A percentile compares a stretch with the other conserved stretches of the same genome.
These are phyloP conservation scores for Sarocladium strictum DNA, from an alignment of 2,329 filamentous ascomycete species.

Conservation along the genomic window DNA sequence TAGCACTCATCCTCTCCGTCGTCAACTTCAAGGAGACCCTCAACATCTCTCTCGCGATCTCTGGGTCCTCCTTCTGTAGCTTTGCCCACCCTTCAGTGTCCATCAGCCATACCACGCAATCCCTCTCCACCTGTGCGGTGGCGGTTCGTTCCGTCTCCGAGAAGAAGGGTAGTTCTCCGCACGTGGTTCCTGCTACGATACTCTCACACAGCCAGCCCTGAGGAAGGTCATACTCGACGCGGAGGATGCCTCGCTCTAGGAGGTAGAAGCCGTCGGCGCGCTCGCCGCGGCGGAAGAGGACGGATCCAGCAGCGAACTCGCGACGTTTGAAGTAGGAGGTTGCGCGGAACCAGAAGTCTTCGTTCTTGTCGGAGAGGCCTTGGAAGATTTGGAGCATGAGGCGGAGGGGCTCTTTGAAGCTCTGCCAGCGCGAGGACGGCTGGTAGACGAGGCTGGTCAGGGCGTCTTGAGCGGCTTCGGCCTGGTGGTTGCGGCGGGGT, in stretches of 20 bases:
- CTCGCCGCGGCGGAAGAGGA: conserved; percentile 75
- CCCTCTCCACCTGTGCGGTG: conserved; percentile 75
- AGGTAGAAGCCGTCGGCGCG: conserved; percentile 80
- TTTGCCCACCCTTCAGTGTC: conserved; percentile 64
- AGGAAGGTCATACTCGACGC: conserved; percentile 84
- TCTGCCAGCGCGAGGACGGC: conserved; percentile 65
- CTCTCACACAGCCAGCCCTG: conserved; percentile 86
- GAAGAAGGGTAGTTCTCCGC: conserved; percentile 94
- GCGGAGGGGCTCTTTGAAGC: conserved; percentile 83
- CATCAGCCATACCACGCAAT: conserved; percentile 79
- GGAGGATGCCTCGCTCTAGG: conserved; percentile 79
- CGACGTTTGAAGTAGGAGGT: conserved; percentile 68
- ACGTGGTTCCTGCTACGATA: conserved; percentile 90
- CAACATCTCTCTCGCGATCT: conserved; percentile 78
- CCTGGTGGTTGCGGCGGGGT: conserved; percentile 71
- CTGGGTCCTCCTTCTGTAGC: conserved; percentile 66
- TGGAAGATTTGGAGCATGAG: conserved; percentile 95
- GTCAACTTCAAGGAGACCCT: conserved; percentile 88
- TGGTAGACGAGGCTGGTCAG: conserved; percentile 60
- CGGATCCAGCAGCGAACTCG: conserved; percentile 61
- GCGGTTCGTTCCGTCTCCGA: conserved; percentile 82
- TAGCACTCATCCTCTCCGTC: conserved; percentile 78
- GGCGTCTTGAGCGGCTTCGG: conserved; percentile 70
- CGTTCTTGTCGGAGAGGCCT: conserved; percentile 75
- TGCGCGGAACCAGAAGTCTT: conserved; percentile 91